These are phyloP conservation scores for Melastoma candidum DNA, from an alignment of 441 rosid species.

Conservation along the genomic window DNA sequence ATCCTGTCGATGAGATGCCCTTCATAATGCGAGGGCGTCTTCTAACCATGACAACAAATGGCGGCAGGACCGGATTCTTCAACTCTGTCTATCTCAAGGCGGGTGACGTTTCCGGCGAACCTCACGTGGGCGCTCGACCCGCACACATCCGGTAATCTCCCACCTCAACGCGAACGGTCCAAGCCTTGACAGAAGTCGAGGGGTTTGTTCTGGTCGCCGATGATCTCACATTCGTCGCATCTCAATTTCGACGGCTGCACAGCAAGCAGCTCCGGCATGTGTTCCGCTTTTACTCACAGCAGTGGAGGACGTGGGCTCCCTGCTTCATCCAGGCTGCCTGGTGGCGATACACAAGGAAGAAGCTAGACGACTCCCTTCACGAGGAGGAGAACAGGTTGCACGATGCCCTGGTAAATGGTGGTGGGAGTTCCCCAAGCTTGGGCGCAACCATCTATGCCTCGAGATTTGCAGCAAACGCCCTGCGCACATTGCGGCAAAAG, in stretches of 20 bases:
- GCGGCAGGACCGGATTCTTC: constrained; percentile 47
- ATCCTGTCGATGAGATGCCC: constrained; percentile 73
- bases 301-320: constrained; percentile 17
- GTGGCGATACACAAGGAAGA: not conserved
- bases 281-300: constrained; percentile 16
- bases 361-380: too few species aligned
- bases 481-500: too few species aligned
- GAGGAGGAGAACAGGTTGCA: constrained; percentile 38
- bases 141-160: constrained; percentile 54
- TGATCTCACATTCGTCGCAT: constrained; percentile 33
- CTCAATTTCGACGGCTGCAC: constrained; percentile 12
- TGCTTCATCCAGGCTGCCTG: constrained; percentile 10
- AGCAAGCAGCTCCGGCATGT: constrained; percentile 15
- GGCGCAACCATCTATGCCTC: constrained; percentile 45
- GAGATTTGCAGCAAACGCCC: too few species aligned
- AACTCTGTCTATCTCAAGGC: constrained; percentile 47
- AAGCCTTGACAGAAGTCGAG: constrained; percentile 58
- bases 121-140: constrained; percentile 76
- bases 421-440: too few species aligned
- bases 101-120: constrained; percentile 74
- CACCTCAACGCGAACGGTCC: constrained; percentile 67
- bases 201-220: constrained; percentile 67
- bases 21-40: constrained; percentile 69
- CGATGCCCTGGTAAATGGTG: constrained; percentile 12
- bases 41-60: constrained; percentile 45